Evolutionary conservation across 2,329 filamentous ascomycete genomes (phyloP).

Genomic region (Sclerotinia trifoliorum): DNA sequence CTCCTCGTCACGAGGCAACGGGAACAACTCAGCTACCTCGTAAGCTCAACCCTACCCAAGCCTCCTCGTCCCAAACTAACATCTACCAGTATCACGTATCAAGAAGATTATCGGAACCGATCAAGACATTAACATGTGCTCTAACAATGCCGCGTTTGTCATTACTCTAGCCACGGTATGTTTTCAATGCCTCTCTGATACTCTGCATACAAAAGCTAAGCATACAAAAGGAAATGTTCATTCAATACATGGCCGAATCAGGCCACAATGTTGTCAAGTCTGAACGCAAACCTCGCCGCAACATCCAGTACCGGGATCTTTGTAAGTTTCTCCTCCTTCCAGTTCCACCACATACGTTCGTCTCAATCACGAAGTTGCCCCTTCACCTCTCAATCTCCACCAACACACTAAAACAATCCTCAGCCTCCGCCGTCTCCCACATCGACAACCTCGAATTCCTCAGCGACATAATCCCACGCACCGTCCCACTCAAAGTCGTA

Average conservation of each 20-base stretch:
- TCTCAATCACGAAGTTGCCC: background rate
- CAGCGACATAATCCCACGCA: slow-evolving; percentile 84
- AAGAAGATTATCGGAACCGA: slow-evolving; percentile 94
- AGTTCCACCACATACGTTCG: slow-evolving; percentile 20
- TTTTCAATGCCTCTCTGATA: slow-evolving; percentile 16
- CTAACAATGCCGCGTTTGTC: slow-evolving; percentile 90
- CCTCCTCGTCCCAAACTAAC: slow-evolving; percentile 22
- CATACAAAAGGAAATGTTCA: slow-evolving; percentile 75
- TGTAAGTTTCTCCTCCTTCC: slow-evolving; percentile 51
- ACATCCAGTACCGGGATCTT: slow-evolving; percentile 94
- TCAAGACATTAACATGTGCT: slow-evolving; percentile 80
- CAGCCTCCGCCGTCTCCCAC: slow-evolving; percentile 80
- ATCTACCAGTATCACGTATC: slow-evolving; percentile 74
- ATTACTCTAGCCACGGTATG: slow-evolving; percentile 84
- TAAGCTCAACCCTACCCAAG: slow-evolving; percentile 48
- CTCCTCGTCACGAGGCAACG: slow-evolving; percentile 76
- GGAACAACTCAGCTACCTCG: slow-evolving; percentile 82
- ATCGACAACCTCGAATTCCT: slow-evolving; percentile 96
- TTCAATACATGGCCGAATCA: slow-evolving; percentile 84
- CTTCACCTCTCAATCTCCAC: background rate
- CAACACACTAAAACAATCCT: slow-evolving; percentile 17
- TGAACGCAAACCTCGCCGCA: slow-evolving; percentile 87
- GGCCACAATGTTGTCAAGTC: slow-evolving; percentile 85
- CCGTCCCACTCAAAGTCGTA: slow-evolving; percentile 74
- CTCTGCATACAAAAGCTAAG: slow-evolving; percentile 22